phyloP scores from a whole-genome alignment of 225 moss, liverwort and hornwort genomes.

The Straminergon stramineum region DNA sequence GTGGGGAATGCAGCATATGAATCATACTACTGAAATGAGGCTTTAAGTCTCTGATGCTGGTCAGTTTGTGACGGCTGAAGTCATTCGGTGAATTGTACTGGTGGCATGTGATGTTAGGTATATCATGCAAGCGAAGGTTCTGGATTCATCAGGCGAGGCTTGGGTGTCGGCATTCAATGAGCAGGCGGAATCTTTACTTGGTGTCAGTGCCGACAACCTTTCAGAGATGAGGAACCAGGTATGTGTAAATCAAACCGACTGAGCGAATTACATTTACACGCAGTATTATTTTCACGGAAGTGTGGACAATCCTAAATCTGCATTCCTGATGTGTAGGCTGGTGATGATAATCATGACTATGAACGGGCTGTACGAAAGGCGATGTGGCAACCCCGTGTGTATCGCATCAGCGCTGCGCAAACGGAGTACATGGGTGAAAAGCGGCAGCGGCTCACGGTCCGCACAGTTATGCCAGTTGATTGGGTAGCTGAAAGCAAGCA shows the following conservation, averaged over 20 bases:
- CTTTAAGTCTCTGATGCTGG: too few relatives aligned
- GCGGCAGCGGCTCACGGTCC: constrained; percentile 78
- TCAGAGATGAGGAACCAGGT: constrained; percentile 45
- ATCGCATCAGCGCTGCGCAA: constrained; percentile 61
- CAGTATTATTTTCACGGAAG: accelerated
- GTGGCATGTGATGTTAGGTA: constrained; percentile 25
- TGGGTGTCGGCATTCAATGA: constrained; percentile 93
- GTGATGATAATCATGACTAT: constrained; percentile 31
- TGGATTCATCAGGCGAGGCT: constrained; percentile 75
- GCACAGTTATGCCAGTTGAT: constrained; percentile 53
- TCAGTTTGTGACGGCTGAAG: too few relatives aligned
- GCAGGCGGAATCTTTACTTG: constrained; percentile 65
- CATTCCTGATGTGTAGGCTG: constrained; percentile 18
- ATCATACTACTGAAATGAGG: too few relatives aligned
- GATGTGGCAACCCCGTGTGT: constrained; percentile 63
- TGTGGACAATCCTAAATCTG: not conserved
- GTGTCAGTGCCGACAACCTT: constrained; percentile 38
- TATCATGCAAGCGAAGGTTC: constrained; percentile 68
- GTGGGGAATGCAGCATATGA: too few relatives aligned
- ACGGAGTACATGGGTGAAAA: constrained; percentile 87
- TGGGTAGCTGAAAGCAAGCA: constrained; percentile 78
- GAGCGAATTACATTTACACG: too few relatives aligned
- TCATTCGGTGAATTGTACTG: not conserved
- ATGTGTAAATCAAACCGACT: not conserved
- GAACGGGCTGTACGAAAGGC: constrained; percentile 47